Base-by-base conservation (phyloP, 108 stramenopile genomes). In the Fragilariopsis cylindrus region DNA sequence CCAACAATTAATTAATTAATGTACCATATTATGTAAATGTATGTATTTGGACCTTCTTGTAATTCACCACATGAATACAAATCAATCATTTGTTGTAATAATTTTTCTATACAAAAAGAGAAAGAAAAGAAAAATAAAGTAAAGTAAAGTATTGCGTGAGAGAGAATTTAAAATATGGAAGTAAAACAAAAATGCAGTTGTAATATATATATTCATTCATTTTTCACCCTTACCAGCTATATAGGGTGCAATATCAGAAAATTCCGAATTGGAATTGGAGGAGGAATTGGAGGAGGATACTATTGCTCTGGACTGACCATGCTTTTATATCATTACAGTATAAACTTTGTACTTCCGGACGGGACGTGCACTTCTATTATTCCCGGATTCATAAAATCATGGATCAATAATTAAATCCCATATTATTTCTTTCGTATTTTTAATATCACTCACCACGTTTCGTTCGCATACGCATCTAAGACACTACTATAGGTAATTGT, bases 1-100 rank as follows among this genome's bases (percentile, higher is more conserved):
- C 58, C 58, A 60, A 40, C 58, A 60, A 30, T 60, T 60, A 60
- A 30, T 60, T 60, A 9, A 58, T 58, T 8, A 58, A 41, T 60
- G 58, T 60, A 8, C 58, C 58, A 30, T 60, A 58, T 4, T 19
- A 30, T 30, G 30, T 30, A 30, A 30, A 40, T 60, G 41, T 41
- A 60, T 41, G 5, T 39, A 8, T 60, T 60, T 30, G 58, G 58
- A 40, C 58, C 58, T 30, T 60, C 58, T 18, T 60, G 12, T 30
- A 60, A 40, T 40, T 60, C 58, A 40, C 58, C 58, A 30, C 41
- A 0, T 30, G 58, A 11, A 30, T 60, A 60, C n/a, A 60, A n/a
- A 7, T 60, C 19, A n/a, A 60, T 11, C 16, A 60, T 40, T 60
- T 60, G 40, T 40, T 12, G 3, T 6, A 60, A 40, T 41, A 60